Evolutionary conservation across 768 basidiomycete species (phyloP).

Genomic region (Porphyrellus cyaneotinctus): DNA sequence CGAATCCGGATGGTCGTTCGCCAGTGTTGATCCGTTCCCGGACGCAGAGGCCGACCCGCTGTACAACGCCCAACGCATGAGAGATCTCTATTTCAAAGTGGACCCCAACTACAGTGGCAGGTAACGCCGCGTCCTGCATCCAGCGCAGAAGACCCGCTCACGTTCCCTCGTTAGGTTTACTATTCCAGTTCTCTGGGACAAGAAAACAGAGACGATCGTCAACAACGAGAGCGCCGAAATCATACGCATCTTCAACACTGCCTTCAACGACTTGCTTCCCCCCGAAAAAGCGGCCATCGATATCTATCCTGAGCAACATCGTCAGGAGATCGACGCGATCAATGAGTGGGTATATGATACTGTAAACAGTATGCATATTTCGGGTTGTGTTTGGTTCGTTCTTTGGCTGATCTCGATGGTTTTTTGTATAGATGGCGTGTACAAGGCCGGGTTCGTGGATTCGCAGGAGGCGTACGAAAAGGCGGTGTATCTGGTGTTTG

Average conservation of each 20-base stretch:
- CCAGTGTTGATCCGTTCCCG: constrained; percentile 60
- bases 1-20: constrained; percentile 83
- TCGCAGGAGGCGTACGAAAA: constrained; percentile 76
- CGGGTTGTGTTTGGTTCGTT: background rate
- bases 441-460: constrained; percentile 74
- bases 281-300: constrained; percentile 62
- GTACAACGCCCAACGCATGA: constrained; percentile 64
- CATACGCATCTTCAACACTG: constrained; percentile 87
- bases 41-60: constrained; percentile 75
- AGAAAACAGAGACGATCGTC: constrained; percentile 79
- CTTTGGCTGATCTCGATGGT: background rate
- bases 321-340: constrained; percentile 73
- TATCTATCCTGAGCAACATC: constrained; percentile 72
- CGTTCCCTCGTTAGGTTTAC: constrained; percentile 53
- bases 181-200: constrained; percentile 92
- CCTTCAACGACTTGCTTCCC: constrained; percentile 72
- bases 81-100: constrained; percentile 80
- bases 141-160: background rate
- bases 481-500: constrained; percentile 71
- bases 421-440: constrained; percentile 68
- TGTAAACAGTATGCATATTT: constrained; percentile 64
- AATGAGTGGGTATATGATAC: constrained; percentile 86
- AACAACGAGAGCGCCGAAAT: constrained; percentile 97
- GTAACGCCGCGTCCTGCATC: constrained; percentile 32
- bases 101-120: constrained; percentile 69